Evolutionary conservation across 2,329 filamentous ascomycete species (phyloP).

Genomic region (Colletotrichum musicola): DNA sequence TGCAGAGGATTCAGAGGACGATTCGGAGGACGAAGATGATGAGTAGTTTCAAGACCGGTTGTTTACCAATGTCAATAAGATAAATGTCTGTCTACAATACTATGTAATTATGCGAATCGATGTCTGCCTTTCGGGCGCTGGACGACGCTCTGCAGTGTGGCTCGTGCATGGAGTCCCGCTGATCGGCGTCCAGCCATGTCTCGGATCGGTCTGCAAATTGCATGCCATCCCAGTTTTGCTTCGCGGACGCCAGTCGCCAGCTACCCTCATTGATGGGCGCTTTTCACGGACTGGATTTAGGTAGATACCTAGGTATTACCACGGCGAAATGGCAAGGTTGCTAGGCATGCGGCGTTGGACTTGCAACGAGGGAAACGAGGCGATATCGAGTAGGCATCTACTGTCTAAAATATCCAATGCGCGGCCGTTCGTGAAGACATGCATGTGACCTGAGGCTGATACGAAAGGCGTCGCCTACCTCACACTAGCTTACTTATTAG

Average conservation of each 20-base stretch:
- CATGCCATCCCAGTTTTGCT: slow-evolving; percentile 22
- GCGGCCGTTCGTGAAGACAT: no score
- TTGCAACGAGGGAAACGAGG: no score
- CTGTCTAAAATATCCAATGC: no score
- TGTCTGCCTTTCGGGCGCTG: not conserved
- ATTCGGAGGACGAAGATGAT: slow-evolving; percentile 52
- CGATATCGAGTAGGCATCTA: no score
- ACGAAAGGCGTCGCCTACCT: no score
- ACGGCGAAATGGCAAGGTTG: no score
- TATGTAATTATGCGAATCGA: not conserved
- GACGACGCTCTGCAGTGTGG: slow-evolving; percentile 6
- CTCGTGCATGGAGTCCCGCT: slow-evolving; percentile 17
- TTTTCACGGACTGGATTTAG: not conserved
- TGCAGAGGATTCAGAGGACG: slow-evolving; percentile 56
- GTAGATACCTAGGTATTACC: not conserved
- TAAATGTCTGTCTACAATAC: not conserved
- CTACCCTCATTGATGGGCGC: not conserved
- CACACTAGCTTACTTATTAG: no score
- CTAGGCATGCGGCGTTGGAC: no score
- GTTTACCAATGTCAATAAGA: slow-evolving; percentile 19
- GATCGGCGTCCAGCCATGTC: slow-evolving; percentile 30
- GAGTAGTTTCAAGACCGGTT: slow-evolving; percentile 41
- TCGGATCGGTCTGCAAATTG: slow-evolving; percentile 30
- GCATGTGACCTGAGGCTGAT: no score
- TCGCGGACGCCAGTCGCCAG: not conserved